Base-by-base conservation (phyloP, 768 basidiomycete species). In the Nidularia sp. region DNA sequence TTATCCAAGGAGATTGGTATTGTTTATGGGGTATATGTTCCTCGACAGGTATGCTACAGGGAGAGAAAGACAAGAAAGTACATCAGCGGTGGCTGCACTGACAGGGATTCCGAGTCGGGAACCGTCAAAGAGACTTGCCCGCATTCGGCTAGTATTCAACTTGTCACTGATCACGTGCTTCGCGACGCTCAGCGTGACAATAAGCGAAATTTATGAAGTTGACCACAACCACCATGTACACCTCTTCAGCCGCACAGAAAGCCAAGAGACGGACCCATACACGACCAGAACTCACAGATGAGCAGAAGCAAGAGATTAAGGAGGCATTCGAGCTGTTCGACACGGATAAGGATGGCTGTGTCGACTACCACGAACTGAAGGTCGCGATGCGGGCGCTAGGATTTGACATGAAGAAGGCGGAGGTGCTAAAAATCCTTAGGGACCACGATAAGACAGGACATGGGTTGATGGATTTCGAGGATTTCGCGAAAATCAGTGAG, bases 251-350 rank as follows among this genome's bases (percentile, higher is more conserved):
- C 29, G 83, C 80, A 45, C 89, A 90, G 67, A 84, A 88, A 53
- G 88, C 89, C 56, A 81, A 79, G 64, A 73, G 89, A 57, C 79
- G 86, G 56, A 77, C 84, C 1, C 88, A 90, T 57, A 49, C 84
- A 33, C 87, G 90, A 34, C 91, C 90, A 57, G 90, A 93, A 55
- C 83, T 93, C 49, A 79, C 85, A 6, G 91, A 93, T 44, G 90
- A 93, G 65, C 90, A 93, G 62, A 90, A 90, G 61, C 90, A 93
- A 61, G 97, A 99, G 70, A 95, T 98, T 51, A 94, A 94, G 68
- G 97, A 99, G 63, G 97, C 97, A 0, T 99, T 99, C 63, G 96
- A 98, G 69, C 85, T 99, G 50, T 99, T 99, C 66, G 97, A 99
- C 72, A 91, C 94, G 44, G 97, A 99, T 79, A 97, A 98, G 76